Percentiles rank a stretch among this genome's conserved stretches.
phyloP scores from a whole-genome alignment of 768 basidiomycete species.

The Jaapia argillacea region DNA sequence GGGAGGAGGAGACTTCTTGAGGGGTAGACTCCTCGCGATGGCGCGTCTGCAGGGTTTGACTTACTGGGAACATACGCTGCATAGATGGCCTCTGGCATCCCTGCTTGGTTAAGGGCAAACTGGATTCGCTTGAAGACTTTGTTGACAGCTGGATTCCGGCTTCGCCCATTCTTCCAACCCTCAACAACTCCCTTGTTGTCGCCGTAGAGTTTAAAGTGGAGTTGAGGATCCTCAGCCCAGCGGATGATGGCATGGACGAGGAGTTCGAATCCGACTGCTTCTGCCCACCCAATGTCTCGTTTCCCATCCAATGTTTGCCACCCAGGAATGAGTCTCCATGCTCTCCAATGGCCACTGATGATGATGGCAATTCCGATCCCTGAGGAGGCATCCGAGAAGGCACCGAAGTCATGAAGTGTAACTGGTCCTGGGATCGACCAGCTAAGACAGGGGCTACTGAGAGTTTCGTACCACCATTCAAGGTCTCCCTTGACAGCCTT shows the following conservation, averaged over 20 bases:
- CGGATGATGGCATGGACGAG: not conserved
- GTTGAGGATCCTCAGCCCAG: not conserved
- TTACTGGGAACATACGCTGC: constrained; percentile 23
- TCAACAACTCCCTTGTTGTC: constrained; percentile 26
- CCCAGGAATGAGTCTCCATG: constrained; percentile 8
- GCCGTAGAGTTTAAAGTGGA: constrained; percentile 2
- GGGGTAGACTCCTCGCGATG: constrained; percentile 25
- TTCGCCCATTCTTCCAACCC: constrained; percentile 22
- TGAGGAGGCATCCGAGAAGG: constrained; percentile 13
- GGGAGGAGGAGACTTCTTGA: constrained; percentile 18
- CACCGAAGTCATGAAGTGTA: not conserved
- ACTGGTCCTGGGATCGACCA: too few species aligned
- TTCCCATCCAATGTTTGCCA: constrained; percentile 6
- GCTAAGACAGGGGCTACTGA: constrained; percentile 8
- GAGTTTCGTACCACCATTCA: constrained; percentile 22
- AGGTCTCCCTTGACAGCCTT: constrained; percentile 14
- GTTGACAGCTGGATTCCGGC: constrained; percentile 7
- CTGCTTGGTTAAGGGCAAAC: too few species aligned
- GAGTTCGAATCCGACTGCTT: constrained; percentile 10
- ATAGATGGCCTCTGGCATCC: constrained; percentile 9
- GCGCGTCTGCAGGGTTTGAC: constrained; percentile 26
- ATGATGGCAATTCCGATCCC: constrained; percentile 10
- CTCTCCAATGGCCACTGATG: constrained; percentile 14
- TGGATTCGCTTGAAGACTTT: constrained; percentile 1
- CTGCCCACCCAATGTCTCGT: constrained; percentile 13